phyloP scores from a whole-genome alignment of 768 basidiomycete species.

The Psilocybe tampanensis region DNA sequence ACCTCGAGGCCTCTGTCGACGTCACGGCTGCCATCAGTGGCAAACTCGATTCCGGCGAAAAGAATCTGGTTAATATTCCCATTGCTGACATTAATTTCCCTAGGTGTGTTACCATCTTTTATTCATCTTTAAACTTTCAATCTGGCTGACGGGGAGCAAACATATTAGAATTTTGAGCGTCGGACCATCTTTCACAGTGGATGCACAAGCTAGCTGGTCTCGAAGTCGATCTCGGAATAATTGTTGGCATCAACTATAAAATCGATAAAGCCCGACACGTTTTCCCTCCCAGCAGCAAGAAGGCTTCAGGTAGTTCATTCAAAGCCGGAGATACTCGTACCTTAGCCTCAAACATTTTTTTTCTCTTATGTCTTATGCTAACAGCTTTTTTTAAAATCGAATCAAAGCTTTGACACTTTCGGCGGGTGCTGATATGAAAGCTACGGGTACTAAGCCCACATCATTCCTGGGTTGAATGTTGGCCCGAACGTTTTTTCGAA shows the following conservation, averaged over 20 bases:
- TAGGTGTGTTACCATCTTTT: constrained; percentile 32
- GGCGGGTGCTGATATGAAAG: constrained; percentile 38
- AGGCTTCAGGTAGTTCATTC: constrained; percentile 28
- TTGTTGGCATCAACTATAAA: constrained; percentile 44
- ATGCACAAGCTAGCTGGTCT: constrained; percentile 37
- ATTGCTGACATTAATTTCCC: constrained; percentile 54
- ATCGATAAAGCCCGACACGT: constrained; percentile 41
- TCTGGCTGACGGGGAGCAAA: background rate
- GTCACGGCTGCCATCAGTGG: constrained; percentile 41
- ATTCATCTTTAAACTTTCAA: background rate
- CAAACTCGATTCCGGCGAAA: constrained; percentile 43
- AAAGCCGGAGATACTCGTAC: constrained; percentile 44
- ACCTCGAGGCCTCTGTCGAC: constrained; percentile 39
- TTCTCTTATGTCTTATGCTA: no score
- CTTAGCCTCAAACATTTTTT: constrained; percentile 18
- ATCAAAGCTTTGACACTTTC: constrained; percentile 46
- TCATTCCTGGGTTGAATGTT: constrained; percentile 51
- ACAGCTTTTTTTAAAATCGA: no score
- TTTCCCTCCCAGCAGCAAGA: constrained; percentile 40
- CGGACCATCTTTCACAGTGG: constrained; percentile 49
- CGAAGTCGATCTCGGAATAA: constrained; percentile 41
- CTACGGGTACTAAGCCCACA: constrained; percentile 47
- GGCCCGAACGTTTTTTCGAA: constrained; percentile 43
- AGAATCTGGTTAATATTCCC: constrained; percentile 40
- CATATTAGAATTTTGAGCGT: constrained; percentile 43